phyloP scores from a whole-genome alignment of 768 basidiomycete genomes.

The Sporobolomyces phaffii region DNA sequence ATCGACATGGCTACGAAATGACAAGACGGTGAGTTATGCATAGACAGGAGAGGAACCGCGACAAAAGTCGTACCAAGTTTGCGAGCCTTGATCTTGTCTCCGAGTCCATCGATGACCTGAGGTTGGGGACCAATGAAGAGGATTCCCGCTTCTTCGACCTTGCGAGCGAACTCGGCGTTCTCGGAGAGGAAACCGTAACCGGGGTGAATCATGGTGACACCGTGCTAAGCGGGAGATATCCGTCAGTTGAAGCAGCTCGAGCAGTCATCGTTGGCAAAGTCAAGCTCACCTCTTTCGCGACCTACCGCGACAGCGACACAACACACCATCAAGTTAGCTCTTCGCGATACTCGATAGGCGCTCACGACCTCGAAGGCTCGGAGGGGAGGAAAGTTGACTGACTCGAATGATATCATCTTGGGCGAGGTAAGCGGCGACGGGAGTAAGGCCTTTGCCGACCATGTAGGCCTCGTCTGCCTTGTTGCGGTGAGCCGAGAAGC shows the following conservation, averaged over 20 bases:
- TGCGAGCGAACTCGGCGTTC: constrained; percentile 92
- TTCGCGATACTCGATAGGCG: background rate
- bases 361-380: no score
- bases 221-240: no score
- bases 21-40: background rate
- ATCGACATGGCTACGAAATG: constrained; percentile 62
- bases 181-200: constrained; percentile 71
- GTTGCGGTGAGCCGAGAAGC: constrained; percentile 92
- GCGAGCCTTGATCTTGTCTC: constrained; percentile 98
- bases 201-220: constrained; percentile 98
- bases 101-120: constrained; percentile 91
- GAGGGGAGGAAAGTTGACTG: constrained; percentile 37
- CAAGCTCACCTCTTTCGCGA: constrained; percentile 21
- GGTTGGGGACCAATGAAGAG: constrained; percentile 94
- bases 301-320: background rate
- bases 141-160: constrained; percentile 94
- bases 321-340: background rate
- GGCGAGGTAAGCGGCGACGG: constrained; percentile 92
- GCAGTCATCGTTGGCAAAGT: no score
- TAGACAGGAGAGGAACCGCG: background rate
- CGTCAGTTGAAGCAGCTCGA: no score
- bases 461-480: constrained; percentile 99
- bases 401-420: constrained; percentile 89
- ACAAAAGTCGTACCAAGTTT: constrained; percentile 54
- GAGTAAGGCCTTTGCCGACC: constrained; percentile 91